Base-by-base conservation (phyloP, 1,284 basidiomycete genomes). In the Cystobasidiaceae sp. region DNA sequence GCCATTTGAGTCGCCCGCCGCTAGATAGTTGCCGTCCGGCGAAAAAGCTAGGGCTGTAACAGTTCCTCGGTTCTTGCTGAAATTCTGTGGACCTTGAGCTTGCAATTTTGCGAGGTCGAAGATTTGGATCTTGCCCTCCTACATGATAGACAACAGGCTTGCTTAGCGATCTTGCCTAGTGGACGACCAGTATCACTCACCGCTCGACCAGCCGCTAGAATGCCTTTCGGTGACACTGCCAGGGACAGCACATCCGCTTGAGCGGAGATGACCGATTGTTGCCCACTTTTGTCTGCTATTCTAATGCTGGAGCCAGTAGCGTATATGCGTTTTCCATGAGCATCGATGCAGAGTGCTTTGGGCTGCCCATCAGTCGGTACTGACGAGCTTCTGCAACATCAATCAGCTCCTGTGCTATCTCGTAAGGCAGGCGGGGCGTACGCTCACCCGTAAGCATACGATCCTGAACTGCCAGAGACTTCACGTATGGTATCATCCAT, bases 11-110 rank as follows among this genome's bases (percentile, higher is more conserved):
- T 91, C 77, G 2, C 77, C 77, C 5, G 73, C 75, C 0, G 76
- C 77, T 4, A 72, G 49, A 15, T 61, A 28, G 15, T 43, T 58
- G 17, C 87, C 88, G 74, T 93, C 85, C 0, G 85, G 83, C 0
- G 89, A 89, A 78, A 97, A 90, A 0, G 89, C 84, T 1, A 98
- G 77, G 0, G 86, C 84, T 28, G 87, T 87, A 13, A 97, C 81
- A 7, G 83, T 78, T 19, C 85, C 87, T 71, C 83, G 84, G 76
- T 87, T 87, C 32, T 84, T 85, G 65, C 88, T 85, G 32, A 93
- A 81, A 9, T 81, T 77, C 19, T 77, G 79, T 41, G 64, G 19
- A 61, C 15, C 68, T 49, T 52, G 72, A 64, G 30, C 72, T 61
- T 21, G 61, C 21, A 41, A 71, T 56, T 23, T 74, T 67, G 25